Evolutionary conservation across 163 green algal species (phyloP), one percentile per base, ranked within the genome.

Genomic region (Chlorella variabilis): DNA sequence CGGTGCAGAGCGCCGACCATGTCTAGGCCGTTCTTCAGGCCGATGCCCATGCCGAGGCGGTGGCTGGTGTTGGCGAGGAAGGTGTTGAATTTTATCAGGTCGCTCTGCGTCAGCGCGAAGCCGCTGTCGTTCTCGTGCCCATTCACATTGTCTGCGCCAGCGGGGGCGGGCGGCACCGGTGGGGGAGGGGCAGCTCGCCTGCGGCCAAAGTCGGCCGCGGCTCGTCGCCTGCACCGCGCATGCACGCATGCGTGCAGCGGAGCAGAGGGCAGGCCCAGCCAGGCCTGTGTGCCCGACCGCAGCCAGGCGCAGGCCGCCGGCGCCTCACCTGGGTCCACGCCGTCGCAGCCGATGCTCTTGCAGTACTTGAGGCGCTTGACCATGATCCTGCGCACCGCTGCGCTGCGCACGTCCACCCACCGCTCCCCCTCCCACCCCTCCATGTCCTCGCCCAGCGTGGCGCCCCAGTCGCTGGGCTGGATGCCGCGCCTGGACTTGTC

Each of bases 271-370:
- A n/a, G n/a, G n/a, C n/a, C n/a, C n/a, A n/a, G n/a, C n/a, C n/a
- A n/a, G n/a, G n/a, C n/a, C n/a, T n/a, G n/a, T n/a, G n/a, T n/a
- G n/a, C n/a, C n/a, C n/a, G n/a, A n/a, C n/a, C n/a, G n/a, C n/a
- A n/a, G n/a, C n/a, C n/a, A n/a, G n/a, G 45, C 45, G 45, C 45
- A 15, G 45, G 25, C 48, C n/a, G 31, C 75, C 13, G 4, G 34
- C 15, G 29, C 39, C 48, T 45, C 67, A 74, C 67, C 75, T 8
- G 75, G 75, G 75, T 82, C 75, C 23, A 82, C 75, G 9, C 75
- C 75, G 17, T 73, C 56, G 25, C 75, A 82, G 23, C 75, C 75
- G 25, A 71, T 71, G 8, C 25, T 0, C 25, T 82, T 82, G 8
- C 18, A 15, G 21, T 33, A 71, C 9, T 33, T 6, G 6, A 82